A percentile compares a stretch with the other conserved stretches of the same genome.
These are phyloP conservation scores for Coemansia sp. DNA, from an alignment of 192 early-diverging fungal species.

Conservation along the genomic window DNA sequence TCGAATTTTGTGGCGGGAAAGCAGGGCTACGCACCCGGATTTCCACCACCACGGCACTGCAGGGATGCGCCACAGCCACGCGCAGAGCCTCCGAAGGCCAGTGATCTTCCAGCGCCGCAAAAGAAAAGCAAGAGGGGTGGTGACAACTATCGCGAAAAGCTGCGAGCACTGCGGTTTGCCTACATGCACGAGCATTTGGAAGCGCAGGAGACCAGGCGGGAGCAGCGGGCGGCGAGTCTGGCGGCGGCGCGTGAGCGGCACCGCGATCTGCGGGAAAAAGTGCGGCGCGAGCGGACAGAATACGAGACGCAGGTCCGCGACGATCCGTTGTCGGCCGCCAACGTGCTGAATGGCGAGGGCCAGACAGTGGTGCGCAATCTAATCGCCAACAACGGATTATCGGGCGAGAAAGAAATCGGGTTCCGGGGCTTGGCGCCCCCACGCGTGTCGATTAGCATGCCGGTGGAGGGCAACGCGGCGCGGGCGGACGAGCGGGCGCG, in stretches of 20 bases:
- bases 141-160: constrained; percentile 22
- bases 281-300: constrained; percentile 14
- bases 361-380: constrained; percentile 31
- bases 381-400: not conserved
- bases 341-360: constrained; percentile 49
- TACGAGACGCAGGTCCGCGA: constrained; percentile 28
- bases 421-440: constrained; percentile 35
- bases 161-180: constrained; percentile 24
- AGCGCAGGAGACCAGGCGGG: constrained; percentile 14
- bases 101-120: constrained; percentile 21
- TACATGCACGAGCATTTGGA: constrained; percentile 27
- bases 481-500: constrained; percentile 23
- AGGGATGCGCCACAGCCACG: not conserved
- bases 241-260: not conserved
- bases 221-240: not conserved
- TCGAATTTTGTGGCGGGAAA: constrained; percentile 39
- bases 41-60: constrained; percentile 36
- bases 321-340: constrained; percentile 48
- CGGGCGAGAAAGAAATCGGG: not conserved
- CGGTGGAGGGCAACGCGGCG: constrained; percentile 25
- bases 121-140: not conserved
- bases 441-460: constrained; percentile 26
- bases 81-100: constrained; percentile 3
- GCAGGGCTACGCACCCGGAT: constrained; percentile 50
- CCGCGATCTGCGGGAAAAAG: constrained; percentile 14